These are phyloP conservation scores for Paramecium sonneborni DNA, from an alignment of 73 alveolate genomes.

Conservation along the genomic window DNA sequence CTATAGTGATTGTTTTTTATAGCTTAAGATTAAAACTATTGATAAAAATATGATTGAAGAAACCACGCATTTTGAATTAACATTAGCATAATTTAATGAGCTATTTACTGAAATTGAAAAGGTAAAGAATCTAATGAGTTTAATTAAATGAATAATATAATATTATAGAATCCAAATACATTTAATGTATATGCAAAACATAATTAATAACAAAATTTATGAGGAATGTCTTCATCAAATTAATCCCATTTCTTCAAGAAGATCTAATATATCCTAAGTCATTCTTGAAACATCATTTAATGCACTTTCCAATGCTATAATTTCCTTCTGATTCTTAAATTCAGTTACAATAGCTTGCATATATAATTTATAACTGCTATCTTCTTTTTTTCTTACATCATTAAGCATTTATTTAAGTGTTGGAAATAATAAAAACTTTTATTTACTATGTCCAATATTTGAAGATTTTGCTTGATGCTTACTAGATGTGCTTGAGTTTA, in stretches of 20 bases:
- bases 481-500: not conserved
- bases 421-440: not conserved
- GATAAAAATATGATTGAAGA: constrained; percentile 37
- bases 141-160: not conserved
- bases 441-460: not conserved
- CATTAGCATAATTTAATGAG: constrained; percentile 49
- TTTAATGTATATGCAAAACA: not conserved
- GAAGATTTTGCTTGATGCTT: not conserved
- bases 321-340: not conserved
- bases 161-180: not conserved
- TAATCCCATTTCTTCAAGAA: not conserved
- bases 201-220: not conserved
- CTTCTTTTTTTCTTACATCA: not conserved
- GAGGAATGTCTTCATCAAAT: not conserved
- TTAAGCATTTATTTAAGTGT: not conserved
- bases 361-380: not conserved
- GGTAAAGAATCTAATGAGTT: constrained; percentile 29
- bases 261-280: not conserved
- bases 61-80: constrained; percentile 37
- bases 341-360: not conserved
- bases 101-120: constrained; percentile 48
- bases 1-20: constrained; percentile 34
- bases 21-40: constrained; percentile 22
- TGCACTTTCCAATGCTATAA: not conserved
- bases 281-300: not conserved